Conservation (phyloP, 164 flowering plant genomes). For the Umbilicus rupestris region DNA sequence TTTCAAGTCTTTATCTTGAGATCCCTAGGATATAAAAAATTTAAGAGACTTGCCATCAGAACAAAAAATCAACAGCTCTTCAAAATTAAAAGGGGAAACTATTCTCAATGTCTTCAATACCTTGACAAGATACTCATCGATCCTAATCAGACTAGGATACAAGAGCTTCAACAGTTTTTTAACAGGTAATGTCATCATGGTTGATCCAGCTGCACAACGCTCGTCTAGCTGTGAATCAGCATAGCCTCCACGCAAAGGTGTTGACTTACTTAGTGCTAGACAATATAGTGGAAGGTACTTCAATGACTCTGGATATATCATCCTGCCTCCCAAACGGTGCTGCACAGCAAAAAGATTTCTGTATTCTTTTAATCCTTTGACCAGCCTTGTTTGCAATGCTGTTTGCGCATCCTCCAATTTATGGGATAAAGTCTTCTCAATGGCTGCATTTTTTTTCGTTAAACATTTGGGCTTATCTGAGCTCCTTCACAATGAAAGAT, state of each 20-base stretch:
- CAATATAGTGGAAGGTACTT: constrained; percentile 67
- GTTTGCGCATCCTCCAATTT: constrained; percentile 90
- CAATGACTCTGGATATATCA: constrained; percentile 91
- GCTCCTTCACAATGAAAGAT: not conserved
- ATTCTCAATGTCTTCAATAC: constrained; percentile 21
- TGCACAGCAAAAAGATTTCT: constrained; percentile 92
- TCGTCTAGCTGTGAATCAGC: constrained; percentile 90
- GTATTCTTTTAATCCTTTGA: constrained; percentile 85
- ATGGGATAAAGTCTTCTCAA: constrained; percentile 73
- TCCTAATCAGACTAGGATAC: constrained; percentile 70
- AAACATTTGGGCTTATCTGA: constrained; percentile 8
- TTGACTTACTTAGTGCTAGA: constrained; percentile 71
- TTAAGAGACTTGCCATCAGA: not conserved
- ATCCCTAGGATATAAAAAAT: constrained; percentile 29
- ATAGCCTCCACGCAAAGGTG: constrained; percentile 76
- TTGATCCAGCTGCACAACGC: constrained; percentile 83
- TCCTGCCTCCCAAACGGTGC: constrained; percentile 77
- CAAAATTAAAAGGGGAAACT: not conserved
- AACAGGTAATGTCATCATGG: constrained; percentile 84
- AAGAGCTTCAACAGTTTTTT: constrained; percentile 66
- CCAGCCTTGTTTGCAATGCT: constrained; percentile 50
- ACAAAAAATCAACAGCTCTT: not conserved
- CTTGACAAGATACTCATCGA: constrained; percentile 72
- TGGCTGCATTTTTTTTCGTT: constrained; percentile 43
- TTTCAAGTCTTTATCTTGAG: constrained; percentile 32